Evolutionary conservation across 177 flowering plant species (phyloP).

Genomic region (Vitis hybrid): DNA sequence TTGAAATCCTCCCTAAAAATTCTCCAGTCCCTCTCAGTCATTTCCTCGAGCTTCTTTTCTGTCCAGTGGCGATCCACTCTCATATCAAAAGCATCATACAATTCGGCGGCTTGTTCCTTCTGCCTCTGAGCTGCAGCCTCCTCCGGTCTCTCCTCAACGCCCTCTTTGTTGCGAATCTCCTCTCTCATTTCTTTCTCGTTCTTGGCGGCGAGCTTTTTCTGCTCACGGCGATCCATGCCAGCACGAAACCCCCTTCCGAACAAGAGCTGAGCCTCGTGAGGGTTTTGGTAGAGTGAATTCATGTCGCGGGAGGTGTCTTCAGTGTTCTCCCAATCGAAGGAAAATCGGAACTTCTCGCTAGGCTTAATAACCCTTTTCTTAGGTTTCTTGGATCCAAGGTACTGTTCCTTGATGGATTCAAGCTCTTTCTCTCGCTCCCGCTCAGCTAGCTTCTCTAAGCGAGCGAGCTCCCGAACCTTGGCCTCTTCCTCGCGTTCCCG

Average conservation of each 20-base stretch:
- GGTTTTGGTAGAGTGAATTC: conserved; percentile 78
- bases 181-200: conserved; percentile 74
- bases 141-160: conserved; percentile 73
- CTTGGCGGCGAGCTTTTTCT: conserved; percentile 82
- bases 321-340: conserved; percentile 88
- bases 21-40: conserved; percentile 91
- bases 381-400: conserved; percentile 82
- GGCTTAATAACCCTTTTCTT: conserved; percentile 87
- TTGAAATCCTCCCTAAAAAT: conserved; percentile 83
- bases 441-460: conserved; percentile 66
- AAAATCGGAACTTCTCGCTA: conserved; percentile 84
- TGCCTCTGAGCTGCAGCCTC: conserved; percentile 62
- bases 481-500: conserved; percentile 58
- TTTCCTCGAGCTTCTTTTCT: conserved; percentile 74
- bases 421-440: conserved; percentile 79
- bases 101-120: conserved; percentile 69
- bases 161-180: conserved; percentile 69
- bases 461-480: conserved; percentile 44
- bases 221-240: conserved; percentile 83
- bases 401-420: conserved; percentile 79
- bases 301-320: conserved; percentile 84
- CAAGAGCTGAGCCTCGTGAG: conserved; percentile 82
- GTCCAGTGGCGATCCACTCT: conserved; percentile 81
- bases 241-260: conserved; percentile 86
- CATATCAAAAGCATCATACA: conserved; percentile 76